Conservation (phyloP, 305 asterid genomes). For the Ajuga reptans region DNA sequence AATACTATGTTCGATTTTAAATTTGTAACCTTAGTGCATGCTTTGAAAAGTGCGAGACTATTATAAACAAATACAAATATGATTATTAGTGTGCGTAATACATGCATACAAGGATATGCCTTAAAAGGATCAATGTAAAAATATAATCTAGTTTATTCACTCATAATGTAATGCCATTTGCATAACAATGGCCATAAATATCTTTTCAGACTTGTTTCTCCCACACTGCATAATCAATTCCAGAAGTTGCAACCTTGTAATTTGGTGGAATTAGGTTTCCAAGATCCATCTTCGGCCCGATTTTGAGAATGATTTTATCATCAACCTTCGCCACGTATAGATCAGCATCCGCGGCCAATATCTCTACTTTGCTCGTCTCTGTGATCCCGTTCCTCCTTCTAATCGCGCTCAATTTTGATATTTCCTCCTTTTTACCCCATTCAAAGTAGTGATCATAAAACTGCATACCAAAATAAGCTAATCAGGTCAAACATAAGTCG, state of each 20-base stretch:
- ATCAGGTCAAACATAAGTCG: no score
- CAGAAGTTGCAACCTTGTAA: slow-evolving; percentile 41
- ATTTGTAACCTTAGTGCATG: no score
- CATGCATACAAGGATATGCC: no score
- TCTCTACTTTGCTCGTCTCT: slow-evolving; percentile 45
- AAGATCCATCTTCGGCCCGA: slow-evolving; percentile 56
- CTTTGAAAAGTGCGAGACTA: no score
- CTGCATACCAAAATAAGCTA: slow-evolving; percentile 25
- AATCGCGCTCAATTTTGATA: slow-evolving; percentile 37
- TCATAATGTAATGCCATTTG: no score
- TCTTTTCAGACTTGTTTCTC: slow-evolving; percentile 29
- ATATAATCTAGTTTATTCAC: no score
- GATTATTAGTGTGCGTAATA: no score
- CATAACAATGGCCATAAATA: background rate
- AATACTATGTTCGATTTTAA: no score
- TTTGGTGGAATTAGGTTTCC: slow-evolving; percentile 55
- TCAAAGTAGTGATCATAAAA: slow-evolving; percentile 71
- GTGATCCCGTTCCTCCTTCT: slow-evolving; percentile 51
- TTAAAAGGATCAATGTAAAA: no score
- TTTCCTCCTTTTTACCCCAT: slow-evolving; percentile 64
- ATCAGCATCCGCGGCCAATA: slow-evolving; percentile 62
- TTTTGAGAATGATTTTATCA: slow-evolving; percentile 47
- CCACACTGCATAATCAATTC: slow-evolving; percentile 56
- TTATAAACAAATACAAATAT: no score
- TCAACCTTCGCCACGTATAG: slow-evolving; percentile 63